Evolutionary conservation across 345 rosid species (phyloP).

Genomic region (Eucalyptus pauciflora): DNA sequence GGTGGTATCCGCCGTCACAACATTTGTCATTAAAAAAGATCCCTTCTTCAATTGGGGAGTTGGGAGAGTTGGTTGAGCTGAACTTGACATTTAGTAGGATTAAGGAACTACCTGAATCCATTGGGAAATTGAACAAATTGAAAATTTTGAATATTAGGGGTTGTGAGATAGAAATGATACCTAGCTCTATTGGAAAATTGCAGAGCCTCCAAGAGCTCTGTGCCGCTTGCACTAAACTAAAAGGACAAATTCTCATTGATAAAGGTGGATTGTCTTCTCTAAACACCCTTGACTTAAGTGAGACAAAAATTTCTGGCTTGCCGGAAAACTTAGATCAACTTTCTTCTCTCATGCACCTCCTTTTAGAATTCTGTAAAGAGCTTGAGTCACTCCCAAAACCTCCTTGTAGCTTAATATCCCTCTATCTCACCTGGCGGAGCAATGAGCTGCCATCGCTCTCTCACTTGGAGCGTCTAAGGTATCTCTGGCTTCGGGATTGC

Average conservation of each 20-base stretch:
- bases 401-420: rapidly evolving
- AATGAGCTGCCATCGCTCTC: neutral
- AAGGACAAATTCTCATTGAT: neutral
- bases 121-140: neutral
- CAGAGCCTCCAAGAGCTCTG: rapidly evolving
- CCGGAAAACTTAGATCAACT: too few species aligned
- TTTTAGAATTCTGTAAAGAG: rapidly evolving
- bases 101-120: neutral
- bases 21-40: too few species aligned
- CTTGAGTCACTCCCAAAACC: neutral
- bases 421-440: rapidly evolving
- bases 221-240: rapidly evolving
- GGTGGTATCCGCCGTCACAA: too few species aligned
- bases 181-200: neutral
- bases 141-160: rapidly evolving
- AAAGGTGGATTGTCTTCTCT: neutral
- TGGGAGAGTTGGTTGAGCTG: neutral
- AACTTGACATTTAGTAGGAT: rapidly evolving
- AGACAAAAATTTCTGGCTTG: rapidly evolving
- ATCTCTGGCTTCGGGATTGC: rapidly evolving
- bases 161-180: rapidly evolving
- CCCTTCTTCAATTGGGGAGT: neutral
- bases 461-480: rapidly evolving
- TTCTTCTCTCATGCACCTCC: rapidly evolving
- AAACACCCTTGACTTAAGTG: rapidly evolving